Base-by-base conservation (phyloP, 306 rosid genomes). In the Mimosa pudica region DNA sequence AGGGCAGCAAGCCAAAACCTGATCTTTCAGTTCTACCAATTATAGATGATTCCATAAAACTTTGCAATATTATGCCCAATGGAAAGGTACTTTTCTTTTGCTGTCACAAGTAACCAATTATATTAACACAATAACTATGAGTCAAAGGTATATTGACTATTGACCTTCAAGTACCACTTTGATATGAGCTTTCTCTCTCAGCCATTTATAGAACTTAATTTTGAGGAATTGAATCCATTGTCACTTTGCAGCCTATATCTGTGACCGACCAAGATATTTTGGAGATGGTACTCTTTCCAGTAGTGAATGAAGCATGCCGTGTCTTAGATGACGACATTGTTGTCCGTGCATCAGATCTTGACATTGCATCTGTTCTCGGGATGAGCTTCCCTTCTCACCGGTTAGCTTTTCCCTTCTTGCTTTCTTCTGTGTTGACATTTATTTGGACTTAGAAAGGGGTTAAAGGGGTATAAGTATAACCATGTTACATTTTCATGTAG, bases 261-360 rank as follows among this genome's bases (percentile, higher is more conserved):
- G 83, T 96, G 82, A 85, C 97, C 13, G 99, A 96, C 83, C 93
- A 89, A 83, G 95, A 96, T 78, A 88, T 96, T 14, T 80, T 96
- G 85, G 99, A 93, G 90, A 93, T 96, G 94, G 60, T 96, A 73
- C 94, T 96, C 79, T 96, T 96, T 83, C 99, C 99, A 2, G 85
- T 91, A 65, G 99, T 93, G 57, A 96, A 96, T 33, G 99, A 96
- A 87, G 94, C 97, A 80, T 96, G 99, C 51, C 96, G 98, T 77
- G 91, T 96, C 76, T 69, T 96, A 75, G 98, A 91, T 6, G 99
- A 93, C 70, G 93, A 89, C 79, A 71, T 96, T 70, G 96, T 90
- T 71, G 84, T 91, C 62, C 93, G 96, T 74, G 91, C 98, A 48
- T 84, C 99, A 20, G 99, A 96, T 89, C 96, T 96, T 45, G 93